Evolutionary conservation across 345 rosid species (phyloP), one percentile per base, ranked within the genome.

Genomic region (Brassica juncea): DNA sequence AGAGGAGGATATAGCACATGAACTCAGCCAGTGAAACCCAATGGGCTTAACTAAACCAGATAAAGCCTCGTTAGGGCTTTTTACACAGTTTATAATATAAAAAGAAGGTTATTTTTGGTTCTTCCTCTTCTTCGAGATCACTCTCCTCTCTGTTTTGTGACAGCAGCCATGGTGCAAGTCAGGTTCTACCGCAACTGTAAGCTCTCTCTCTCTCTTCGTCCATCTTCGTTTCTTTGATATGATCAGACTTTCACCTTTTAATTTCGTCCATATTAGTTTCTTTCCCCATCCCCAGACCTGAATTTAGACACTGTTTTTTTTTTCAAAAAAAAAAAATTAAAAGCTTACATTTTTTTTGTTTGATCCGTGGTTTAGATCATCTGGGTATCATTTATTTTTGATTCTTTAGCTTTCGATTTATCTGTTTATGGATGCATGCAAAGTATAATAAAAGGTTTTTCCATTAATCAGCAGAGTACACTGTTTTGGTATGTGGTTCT

Each of bases 141-240:
- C 9, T 49, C 6, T 60, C 57, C 54, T n/a, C 31, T 66, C 42
- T 73, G 59, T 8, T 57, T 74, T 32, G 47, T 37, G 27, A 62
- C 54, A 34, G 76, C 52, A 72, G 42, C 71, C 35, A 82, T 85
- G 87, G 87, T 85, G 32, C 73, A 85, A 66, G 87, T 85, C 70
- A 64, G 64, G 32, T 85, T 76, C 74, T 82, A 85, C 71, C 84
- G 85, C 23, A 85, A 85, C 84, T 77, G 87, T 85, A 16, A 71
- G 79, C 69, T 65, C 65, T 61, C 63, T 49, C 63, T 69, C 61
- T 57, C 58, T 47, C 68, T 37, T 23, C 28, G 70, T 80, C 19
- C 2, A 25, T 52, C 49, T 68, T 42, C 1, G 2, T 2, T 16
- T 49, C 1, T 60, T 39, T 6, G 23, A 28, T 42, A 0, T 44